These are phyloP conservation scores for Lactifluus hygrophoroides DNA, from an alignment of 768 basidiomycete genomes.

Conservation along the genomic window DNA sequence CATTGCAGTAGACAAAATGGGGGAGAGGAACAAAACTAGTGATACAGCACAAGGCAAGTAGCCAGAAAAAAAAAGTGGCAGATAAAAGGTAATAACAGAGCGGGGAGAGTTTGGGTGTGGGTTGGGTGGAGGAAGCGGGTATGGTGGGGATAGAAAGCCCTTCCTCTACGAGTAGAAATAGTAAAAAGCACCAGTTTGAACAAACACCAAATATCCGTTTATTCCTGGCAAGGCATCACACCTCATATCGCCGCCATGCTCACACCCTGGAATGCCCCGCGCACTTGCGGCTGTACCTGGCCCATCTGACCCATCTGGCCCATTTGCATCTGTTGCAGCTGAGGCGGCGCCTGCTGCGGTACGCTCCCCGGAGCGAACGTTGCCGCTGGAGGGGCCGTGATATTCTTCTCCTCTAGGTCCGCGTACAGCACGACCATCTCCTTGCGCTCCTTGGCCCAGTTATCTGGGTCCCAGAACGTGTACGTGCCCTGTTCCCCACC, in stretches of 20 bases:
- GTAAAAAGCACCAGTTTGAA: not conserved
- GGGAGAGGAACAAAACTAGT: constrained; percentile 9
- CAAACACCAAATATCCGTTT: not conserved
- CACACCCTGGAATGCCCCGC: constrained; percentile 20
- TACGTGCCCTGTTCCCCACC: constrained; percentile 70
- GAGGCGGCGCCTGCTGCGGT: constrained; percentile 4
- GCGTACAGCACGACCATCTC: constrained; percentile 24
- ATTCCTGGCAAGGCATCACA: no score
- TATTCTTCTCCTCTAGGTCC: constrained; percentile 24
- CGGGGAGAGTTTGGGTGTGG: no score
- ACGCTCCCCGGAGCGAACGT: constrained; percentile 3
- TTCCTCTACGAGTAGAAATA: not conserved
- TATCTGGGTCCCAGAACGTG: constrained; percentile 35
- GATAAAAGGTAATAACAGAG: not conserved
- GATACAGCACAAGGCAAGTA: constrained; percentile 15
- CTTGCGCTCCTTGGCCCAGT: constrained; percentile 27
- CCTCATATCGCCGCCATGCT: constrained; percentile 21
- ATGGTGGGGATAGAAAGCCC: no score
- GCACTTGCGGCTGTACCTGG: constrained; percentile 18
- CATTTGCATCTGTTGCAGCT: constrained; percentile 16
- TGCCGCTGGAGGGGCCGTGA: constrained; percentile 14
- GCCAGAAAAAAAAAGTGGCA: not conserved
- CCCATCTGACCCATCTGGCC: constrained; percentile 4
- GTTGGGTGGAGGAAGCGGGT: no score
- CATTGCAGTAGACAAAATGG: constrained; percentile 3